A percentile compares a stretch with the other conserved stretches of the same genome.
These are phyloP conservation scores for Aspergillus pseudoglaucus DNA, from an alignment of 2,329 filamentous ascomycete species.

Conservation along the genomic window DNA sequence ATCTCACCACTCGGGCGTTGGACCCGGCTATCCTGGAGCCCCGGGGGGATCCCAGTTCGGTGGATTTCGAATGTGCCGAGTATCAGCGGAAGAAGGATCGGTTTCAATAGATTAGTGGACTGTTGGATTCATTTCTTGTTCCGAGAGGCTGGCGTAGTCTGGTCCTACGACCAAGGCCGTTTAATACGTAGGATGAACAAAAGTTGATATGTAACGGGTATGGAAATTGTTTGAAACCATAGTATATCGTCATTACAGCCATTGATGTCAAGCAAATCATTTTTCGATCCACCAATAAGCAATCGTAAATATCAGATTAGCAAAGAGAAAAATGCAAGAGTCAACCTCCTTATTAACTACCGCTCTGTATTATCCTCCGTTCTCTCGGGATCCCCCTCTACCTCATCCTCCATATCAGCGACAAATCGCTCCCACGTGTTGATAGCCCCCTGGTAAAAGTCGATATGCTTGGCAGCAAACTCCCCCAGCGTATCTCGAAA, in stretches of 20 bases:
- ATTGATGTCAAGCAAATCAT: background rate
- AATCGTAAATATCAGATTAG: background rate
- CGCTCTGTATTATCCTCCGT: background rate
- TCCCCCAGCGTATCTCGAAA: constrained; percentile 81
- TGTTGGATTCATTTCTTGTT: background rate
- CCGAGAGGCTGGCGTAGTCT: no score
- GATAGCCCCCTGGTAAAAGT: constrained; percentile 74
- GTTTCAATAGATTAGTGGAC: background rate
- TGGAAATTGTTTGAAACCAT: background rate
- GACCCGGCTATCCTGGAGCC: constrained; percentile 24
- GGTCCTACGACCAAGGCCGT: background rate
- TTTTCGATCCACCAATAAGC: background rate
- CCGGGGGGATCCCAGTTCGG: constrained; percentile 17
- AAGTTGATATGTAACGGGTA: constrained; percentile 1
- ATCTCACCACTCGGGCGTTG: constrained; percentile 15
- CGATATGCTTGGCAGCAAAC: constrained; percentile 76
- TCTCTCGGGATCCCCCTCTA: constrained; percentile 5
- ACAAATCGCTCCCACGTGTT: constrained; percentile 86
- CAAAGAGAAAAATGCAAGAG: background rate
- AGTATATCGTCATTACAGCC: background rate
- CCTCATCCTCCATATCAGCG: constrained; percentile 73
- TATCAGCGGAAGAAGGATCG: constrained; percentile 5
- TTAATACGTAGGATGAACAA: background rate
- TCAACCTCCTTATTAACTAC: background rate
- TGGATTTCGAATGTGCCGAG: constrained; percentile 24